Evolutionary conservation across 495 filamentous ascomycete species (phyloP).

Genomic region (Elaphomyces granulatus): DNA sequence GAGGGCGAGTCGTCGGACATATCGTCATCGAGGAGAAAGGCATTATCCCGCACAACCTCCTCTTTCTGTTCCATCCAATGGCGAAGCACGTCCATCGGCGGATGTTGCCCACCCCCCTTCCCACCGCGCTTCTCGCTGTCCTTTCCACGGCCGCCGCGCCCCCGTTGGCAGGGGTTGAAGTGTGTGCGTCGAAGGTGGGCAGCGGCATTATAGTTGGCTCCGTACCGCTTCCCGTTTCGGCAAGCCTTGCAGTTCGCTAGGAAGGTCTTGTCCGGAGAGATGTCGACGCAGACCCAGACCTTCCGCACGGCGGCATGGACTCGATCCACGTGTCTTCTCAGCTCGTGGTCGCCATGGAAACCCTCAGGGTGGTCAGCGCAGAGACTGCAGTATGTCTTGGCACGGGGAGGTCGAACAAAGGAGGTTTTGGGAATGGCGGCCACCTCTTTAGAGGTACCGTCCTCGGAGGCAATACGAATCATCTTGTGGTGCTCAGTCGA

Average conservation of each 20-base stretch:
- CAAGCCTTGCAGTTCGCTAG: conserved; percentile 85
- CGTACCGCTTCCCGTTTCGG: conserved; percentile 61
- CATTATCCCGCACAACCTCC: conserved; percentile 28
- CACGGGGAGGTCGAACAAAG: conserved; percentile 61
- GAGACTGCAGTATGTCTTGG: conserved; percentile 56
- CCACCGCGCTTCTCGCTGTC: conserved; percentile 56
- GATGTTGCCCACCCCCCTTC: conserved; percentile 71
- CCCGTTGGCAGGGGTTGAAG: conserved; percentile 55
- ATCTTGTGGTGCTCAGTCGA: conserved; percentile 29
- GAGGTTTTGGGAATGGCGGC: conserved; percentile 54
- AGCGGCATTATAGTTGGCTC: conserved; percentile 90
- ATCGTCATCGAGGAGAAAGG: conserved; percentile 10
- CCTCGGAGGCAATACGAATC: conserved; percentile 39
- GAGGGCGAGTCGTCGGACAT: conserved; percentile 8
- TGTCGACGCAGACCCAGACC: conserved; percentile 69
- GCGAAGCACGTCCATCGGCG: conserved; percentile 67
- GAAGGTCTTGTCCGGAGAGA: conserved; percentile 43
- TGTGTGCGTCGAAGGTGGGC: conserved; percentile 84
- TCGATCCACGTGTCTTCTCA: conserved; percentile 71
- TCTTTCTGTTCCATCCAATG: conserved; percentile 67
- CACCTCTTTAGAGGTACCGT: conserved; percentile 45
- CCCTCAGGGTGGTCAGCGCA: conserved; percentile 72
- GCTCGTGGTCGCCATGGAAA: conserved; percentile 88
- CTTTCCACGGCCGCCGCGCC: conserved; percentile 38
- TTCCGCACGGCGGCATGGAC: conserved; percentile 60